A percentile compares a stretch with the other conserved stretches of the same genome.
These are phyloP conservation scores for Suhomyces canberraensis DNA, from an alignment of 805 yeast species.

Conservation along the genomic window DNA sequence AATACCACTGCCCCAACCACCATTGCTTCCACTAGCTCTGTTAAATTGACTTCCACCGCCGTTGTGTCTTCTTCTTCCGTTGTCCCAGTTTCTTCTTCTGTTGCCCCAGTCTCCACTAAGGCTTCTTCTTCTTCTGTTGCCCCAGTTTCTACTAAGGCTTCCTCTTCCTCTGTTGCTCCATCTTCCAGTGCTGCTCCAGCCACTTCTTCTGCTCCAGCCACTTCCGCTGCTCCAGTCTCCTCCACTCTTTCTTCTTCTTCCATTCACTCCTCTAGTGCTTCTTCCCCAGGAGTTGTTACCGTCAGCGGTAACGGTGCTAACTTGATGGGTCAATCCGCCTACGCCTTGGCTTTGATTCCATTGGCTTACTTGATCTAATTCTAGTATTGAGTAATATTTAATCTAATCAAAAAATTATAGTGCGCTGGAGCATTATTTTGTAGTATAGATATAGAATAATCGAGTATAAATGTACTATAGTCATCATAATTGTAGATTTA, in stretches of 20 bases:
- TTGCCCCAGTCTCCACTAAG: conserved; percentile 4
- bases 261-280: conserved; percentile 9
- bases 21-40: conserved; percentile 9
- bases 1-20: conserved; percentile 10
- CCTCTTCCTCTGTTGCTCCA: conserved; percentile 6
- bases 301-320: conserved; percentile 13
- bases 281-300: conserved; percentile 1
- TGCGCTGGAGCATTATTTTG: too few species aligned
- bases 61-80: conserved; percentile 8
- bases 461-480: too few species aligned
- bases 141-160: conserved; percentile 5
- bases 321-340: conserved; percentile 21
- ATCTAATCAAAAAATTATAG: too few species aligned
- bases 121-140: conserved; percentile 6
- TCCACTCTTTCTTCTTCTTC: conserved; percentile 1
- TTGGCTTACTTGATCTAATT: conserved; percentile 35
- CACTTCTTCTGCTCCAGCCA: conserved; percentile 11
- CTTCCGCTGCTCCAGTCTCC: conserved; percentile 7
- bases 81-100: conserved; percentile 2
- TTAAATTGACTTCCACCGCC: conserved; percentile 8
- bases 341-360: conserved; percentile 30
- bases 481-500: too few species aligned
- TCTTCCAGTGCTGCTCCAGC: conserved; percentile 11
- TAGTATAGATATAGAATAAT: too few species aligned
- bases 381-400: not conserved